Evolutionary conservation across 106 monocot genomes (phyloP).

Genomic region (Dactylorhiza incarnata): DNA sequence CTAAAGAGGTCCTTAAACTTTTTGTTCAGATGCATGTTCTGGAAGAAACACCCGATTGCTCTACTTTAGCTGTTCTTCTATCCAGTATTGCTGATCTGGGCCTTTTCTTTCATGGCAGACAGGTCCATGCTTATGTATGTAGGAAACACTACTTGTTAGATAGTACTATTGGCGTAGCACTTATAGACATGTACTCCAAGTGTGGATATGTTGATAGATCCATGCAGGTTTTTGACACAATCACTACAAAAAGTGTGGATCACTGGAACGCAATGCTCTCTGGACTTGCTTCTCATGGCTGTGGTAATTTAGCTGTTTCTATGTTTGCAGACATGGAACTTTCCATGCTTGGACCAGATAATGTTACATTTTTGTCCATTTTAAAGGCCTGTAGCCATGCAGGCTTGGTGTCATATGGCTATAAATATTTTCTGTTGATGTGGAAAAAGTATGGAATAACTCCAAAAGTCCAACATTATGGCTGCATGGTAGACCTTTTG

Average conservation of each 20-base stretch:
- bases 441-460: constrained; percentile 28
- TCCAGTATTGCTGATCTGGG: constrained; percentile 49
- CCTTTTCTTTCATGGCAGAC: constrained; percentile 23
- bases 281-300: constrained; percentile 40
- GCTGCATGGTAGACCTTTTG: constrained; percentile 67
- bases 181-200: constrained; percentile 66
- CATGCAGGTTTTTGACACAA: constrained; percentile 23
- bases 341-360: constrained; percentile 36
- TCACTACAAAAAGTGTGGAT: constrained; percentile 28
- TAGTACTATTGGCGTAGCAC: constrained; percentile 37
- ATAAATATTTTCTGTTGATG: constrained; percentile 43
- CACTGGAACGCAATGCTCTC: constrained; percentile 56
- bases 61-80: constrained; percentile 44
- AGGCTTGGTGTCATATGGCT: constrained; percentile 33
- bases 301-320: constrained; percentile 30
- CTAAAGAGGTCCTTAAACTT: constrained; percentile 32
- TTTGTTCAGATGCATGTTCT: constrained; percentile 22
- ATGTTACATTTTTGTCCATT: constrained; percentile 41
- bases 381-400: constrained; percentile 61
- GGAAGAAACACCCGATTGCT: constrained; percentile 23
- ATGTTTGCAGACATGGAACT: constrained; percentile 38
- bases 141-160: constrained; percentile 24
- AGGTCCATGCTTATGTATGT: constrained; percentile 37
- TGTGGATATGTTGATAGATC: constrained; percentile 49
- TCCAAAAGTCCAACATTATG: constrained; percentile 54